Base-by-base conservation (phyloP, 2,329 filamentous ascomycete genomes). In the Acrocalymma vagum region DNA sequence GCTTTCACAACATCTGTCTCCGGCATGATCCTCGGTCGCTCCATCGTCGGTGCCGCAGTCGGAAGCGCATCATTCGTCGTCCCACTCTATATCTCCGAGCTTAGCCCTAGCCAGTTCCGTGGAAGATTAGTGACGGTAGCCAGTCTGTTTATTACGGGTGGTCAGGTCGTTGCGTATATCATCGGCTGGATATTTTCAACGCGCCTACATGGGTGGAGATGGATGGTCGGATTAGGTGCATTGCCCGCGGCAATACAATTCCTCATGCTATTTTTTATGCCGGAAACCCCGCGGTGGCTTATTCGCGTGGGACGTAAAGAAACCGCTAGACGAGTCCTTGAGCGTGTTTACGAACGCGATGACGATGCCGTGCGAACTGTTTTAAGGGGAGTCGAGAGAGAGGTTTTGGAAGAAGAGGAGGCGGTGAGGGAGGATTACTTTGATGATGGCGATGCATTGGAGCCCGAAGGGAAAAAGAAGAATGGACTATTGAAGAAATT, bases 261-360 rank as follows among this genome's bases (percentile, higher is more conserved):
- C 5, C 64, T 77, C 0, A 72, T 95, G 38, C 72, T 96, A 44
- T 56, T 83, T 3, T 76, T 83, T 35, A 86, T 96, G 81, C 91
- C 91, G 0, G 93, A 97, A 71, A 95, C 89, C 9, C 93, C 93
- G 22, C 79, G 93, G 16, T 96, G 90, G 87, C 78, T 96, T 15
- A 85, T 95, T 14, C 86, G 85, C 63, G 82, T 79, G 3, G 86
- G 85, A 1, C 76, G 78, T 31, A 77, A 78, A 3, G 73, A 74
- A 4, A 79, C 81, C 45, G 93, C 91, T 4, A 80, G 79, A 47
- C 60, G 57, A 4, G 83, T 96, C 3, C 73, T 96, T 14, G 45
- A 29, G 21, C 82, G 78, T 46, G 82, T 91, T 3, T 86, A 87
- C 43, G 48, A 53, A 9, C 53, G 44, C 4, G 44, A 53, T 13